These are phyloP conservation scores for Coniferiporia sulphurascens DNA, from an alignment of 1,284 basidiomycete genomes.

Conservation along the genomic window DNA sequence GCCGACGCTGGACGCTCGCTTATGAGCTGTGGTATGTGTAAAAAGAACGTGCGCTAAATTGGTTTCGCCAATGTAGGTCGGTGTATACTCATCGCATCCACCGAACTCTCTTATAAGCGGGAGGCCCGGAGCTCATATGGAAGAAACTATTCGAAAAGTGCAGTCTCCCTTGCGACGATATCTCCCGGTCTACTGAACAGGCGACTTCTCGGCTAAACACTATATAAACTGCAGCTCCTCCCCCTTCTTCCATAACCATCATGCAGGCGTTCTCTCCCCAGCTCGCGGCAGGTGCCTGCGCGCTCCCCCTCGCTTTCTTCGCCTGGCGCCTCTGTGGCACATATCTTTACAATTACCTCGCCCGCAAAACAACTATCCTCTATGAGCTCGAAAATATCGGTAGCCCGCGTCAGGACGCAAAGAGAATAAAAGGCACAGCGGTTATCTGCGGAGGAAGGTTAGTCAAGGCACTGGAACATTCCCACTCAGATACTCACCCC, in stretches of 20 bases:
- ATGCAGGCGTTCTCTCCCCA: constrained; percentile 3
- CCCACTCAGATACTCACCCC: neutral
- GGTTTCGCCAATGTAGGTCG: too few relatives aligned
- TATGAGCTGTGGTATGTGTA: too few relatives aligned
- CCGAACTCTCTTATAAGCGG: too few relatives aligned
- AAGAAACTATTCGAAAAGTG: too few relatives aligned
- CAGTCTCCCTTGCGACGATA: too few relatives aligned
- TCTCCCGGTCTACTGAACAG: too few relatives aligned
- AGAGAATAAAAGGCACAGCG: constrained; percentile 25
- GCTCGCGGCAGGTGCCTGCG: neutral
- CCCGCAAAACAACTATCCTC: constrained; percentile 12
- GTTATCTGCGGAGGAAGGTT: constrained; percentile 29
- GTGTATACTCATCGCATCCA: too few relatives aligned
- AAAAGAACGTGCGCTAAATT: too few relatives aligned
- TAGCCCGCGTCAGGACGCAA: neutral
- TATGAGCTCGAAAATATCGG: constrained; percentile 18
- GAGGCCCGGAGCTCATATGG: too few relatives aligned
- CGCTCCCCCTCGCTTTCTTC: constrained; percentile 1
- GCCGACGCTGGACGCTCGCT: too few relatives aligned
- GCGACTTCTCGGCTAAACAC: too few relatives aligned
- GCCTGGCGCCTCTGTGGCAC: constrained; percentile 7
- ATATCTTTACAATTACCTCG: constrained; percentile 6
- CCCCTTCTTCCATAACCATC: neutral
- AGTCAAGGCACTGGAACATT: neutral
- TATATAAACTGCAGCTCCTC: too few relatives aligned